phyloP scores from a whole-genome alignment of 2,329 filamentous ascomycete genomes.

The Podosphaera xanthii region DNA sequence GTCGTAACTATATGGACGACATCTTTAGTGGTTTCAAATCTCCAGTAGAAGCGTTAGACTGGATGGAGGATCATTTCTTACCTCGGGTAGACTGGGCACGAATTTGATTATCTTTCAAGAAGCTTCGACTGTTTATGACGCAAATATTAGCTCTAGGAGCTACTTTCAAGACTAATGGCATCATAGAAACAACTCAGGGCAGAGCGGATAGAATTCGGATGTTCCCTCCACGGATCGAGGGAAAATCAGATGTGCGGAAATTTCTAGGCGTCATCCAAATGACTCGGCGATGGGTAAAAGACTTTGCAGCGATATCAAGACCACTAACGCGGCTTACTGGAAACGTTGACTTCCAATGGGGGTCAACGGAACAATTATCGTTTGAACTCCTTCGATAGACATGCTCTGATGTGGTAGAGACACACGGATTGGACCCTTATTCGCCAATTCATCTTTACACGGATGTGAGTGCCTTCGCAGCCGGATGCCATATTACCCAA shows the following conservation, averaged over 20 bases:
- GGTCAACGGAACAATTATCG: not conserved
- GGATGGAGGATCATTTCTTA: not conserved
- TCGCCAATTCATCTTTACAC: not conserved
- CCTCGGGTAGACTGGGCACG: not conserved
- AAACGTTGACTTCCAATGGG: not conserved
- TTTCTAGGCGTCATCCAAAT: not conserved
- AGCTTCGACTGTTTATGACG: not conserved
- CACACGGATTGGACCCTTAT: not conserved
- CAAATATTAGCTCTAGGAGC: not conserved
- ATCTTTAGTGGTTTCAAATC: not conserved
- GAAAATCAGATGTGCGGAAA: not conserved
- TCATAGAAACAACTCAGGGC: not conserved
- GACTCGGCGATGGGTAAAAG: not conserved
- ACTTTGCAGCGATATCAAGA: not conserved
- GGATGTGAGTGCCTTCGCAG: too few species aligned
- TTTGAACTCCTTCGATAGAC: not conserved
- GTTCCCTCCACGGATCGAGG: not conserved
- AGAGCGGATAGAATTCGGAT: not conserved
- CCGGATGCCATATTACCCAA: too few species aligned
- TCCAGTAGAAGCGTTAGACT: not conserved
- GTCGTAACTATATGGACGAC: not conserved
- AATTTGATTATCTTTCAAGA: not conserved
- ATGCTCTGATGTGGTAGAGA: not conserved
- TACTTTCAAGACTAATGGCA: not conserved
- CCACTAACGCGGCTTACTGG: not conserved